phyloP scores from a whole-genome alignment of 768 basidiomycete species.

The Omphalotus guepiniiformis region DNA sequence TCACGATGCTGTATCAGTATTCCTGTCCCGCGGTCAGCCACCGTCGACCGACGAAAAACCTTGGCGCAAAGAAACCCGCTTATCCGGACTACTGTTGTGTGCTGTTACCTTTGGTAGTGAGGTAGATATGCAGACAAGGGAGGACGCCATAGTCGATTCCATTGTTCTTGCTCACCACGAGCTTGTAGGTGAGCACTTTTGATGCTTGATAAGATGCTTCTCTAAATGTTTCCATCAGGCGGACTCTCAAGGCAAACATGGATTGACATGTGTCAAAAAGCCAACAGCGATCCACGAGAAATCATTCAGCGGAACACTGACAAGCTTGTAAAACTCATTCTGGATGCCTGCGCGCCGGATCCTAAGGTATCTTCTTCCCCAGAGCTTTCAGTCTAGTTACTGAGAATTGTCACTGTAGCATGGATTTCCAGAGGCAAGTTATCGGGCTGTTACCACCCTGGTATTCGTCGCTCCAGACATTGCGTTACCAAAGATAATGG shows the following conservation, averaged over 20 bases:
- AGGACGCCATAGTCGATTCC: conserved; percentile 46
- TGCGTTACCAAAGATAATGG: conserved; percentile 66
- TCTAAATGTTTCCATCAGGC: conserved; percentile 24
- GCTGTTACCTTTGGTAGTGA: conserved; percentile 44
- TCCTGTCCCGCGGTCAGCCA: conserved; percentile 37
- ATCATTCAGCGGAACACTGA: conserved; percentile 50
- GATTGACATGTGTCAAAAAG: conserved; percentile 79
- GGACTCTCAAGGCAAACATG: conserved; percentile 59
- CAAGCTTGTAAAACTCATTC: conserved; percentile 42
- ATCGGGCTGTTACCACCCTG: conserved; percentile 69
- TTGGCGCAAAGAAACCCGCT: conserved; percentile 47
- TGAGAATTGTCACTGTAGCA: too few species aligned
- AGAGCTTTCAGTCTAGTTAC: too few species aligned
- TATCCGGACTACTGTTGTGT: conserved; percentile 51
- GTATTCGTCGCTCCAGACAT: conserved; percentile 72
- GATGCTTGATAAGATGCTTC: not conserved
- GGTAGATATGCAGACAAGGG: conserved; percentile 34
- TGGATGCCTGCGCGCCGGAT: conserved; percentile 43
- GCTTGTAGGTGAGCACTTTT: conserved; percentile 44
- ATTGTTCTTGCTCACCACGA: conserved; percentile 75
- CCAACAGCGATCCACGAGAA: conserved; percentile 60
- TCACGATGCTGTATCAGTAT: conserved; percentile 52
- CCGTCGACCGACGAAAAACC: conserved; percentile 29
- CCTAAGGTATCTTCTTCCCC: conserved; percentile 36
- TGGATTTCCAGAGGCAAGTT: conserved; percentile 64